Evolutionary conservation across 2,329 filamentous ascomycete species (phyloP).

Genomic region (Chaetoscypha palmicola): DNA sequence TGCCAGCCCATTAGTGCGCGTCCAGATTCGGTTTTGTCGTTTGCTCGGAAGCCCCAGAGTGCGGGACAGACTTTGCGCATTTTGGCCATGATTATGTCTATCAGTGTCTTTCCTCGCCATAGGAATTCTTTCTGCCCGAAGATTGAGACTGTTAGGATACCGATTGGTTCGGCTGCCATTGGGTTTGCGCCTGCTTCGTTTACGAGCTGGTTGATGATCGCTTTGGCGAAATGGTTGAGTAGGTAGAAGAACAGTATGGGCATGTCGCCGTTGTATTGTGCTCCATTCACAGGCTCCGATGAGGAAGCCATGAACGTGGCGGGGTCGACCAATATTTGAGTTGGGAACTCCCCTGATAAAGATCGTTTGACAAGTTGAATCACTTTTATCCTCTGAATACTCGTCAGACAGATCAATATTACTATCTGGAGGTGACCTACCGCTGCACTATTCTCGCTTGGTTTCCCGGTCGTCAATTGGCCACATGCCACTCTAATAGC

Average conservation of each 20-base stretch:
- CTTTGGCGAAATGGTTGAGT: conserved; percentile 70
- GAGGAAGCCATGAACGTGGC: conserved; percentile 44
- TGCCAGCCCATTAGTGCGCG: conserved; percentile 67
- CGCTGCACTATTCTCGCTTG: conserved; percentile 51
- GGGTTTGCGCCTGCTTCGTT: conserved; percentile 58
- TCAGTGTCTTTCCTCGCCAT: conserved; percentile 60
- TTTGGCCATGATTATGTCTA: conserved; percentile 84
- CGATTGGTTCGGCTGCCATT: conserved; percentile 67
- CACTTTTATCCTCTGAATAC: no score
- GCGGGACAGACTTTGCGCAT: conserved; percentile 74
- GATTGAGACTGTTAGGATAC: conserved; percentile 67
- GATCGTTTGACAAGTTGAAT: no score
- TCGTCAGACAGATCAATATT: no score
- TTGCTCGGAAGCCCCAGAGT: conserved; percentile 75
- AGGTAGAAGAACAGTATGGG: conserved; percentile 66
- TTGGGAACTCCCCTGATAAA: not conserved
- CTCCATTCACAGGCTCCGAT: conserved; percentile 42
- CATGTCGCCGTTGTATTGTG: conserved; percentile 44
- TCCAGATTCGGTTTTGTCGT: conserved; percentile 64
- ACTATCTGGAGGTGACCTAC: conserved; percentile 36
- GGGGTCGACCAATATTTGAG: conserved; percentile 44
- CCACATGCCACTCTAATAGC: conserved; percentile 66
- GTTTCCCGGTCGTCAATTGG: conserved; percentile 53
- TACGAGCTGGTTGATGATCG: conserved; percentile 62
- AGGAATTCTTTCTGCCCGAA: conserved; percentile 63